These are phyloP conservation scores for Kwoniella pini DNA, from an alignment of 768 basidiomycete genomes.

Conservation along the genomic window DNA sequence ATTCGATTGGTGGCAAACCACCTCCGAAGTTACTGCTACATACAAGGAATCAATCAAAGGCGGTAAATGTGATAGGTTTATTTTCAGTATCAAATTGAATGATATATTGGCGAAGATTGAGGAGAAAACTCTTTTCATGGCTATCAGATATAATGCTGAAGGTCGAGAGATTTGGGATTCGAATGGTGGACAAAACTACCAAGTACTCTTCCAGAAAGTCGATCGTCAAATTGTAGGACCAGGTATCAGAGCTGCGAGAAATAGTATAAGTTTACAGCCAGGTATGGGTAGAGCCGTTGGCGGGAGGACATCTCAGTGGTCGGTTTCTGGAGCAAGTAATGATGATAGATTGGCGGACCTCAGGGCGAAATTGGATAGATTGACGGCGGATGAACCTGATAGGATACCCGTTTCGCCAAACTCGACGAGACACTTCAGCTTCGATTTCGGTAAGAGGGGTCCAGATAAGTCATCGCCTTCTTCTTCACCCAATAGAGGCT, in stretches of 20 bases:
- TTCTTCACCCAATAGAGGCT: slow-evolving; percentile 27
- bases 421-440: slow-evolving; percentile 20
- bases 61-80: slow-evolving; percentile 50
- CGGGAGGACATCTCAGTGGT: slow-evolving; percentile 50
- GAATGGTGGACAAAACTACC: slow-evolving; percentile 76
- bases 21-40: slow-evolving; percentile 82
- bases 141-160: slow-evolving; percentile 65
- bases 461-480: slow-evolving; percentile 24
- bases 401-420: slow-evolving; percentile 31
- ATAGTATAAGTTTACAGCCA: slow-evolving; percentile 30
- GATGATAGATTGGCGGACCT: slow-evolving; percentile 64
- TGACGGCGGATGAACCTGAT: slow-evolving; percentile 57
- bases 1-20: slow-evolving; percentile 93
- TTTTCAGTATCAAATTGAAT: slow-evolving; percentile 60
- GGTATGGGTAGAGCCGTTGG: slow-evolving; percentile 51
- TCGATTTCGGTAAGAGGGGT: slow-evolving; percentile 20
- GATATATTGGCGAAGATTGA: slow-evolving; percentile 76
- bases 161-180: slow-evolving; percentile 91
- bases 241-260: slow-evolving; percentile 13
- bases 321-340: slow-evolving; percentile 56
- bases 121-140: slow-evolving; percentile 78
- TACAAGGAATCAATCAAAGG: slow-evolving; percentile 60
- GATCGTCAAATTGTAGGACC: slow-evolving; percentile 3
- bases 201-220: slow-evolving; percentile 64
- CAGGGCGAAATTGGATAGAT: slow-evolving; percentile 67